Evolutionary conservation across 805 yeast genomes (phyloP).

Genomic region (Vanderwaltozyma verrucispora): DNA sequence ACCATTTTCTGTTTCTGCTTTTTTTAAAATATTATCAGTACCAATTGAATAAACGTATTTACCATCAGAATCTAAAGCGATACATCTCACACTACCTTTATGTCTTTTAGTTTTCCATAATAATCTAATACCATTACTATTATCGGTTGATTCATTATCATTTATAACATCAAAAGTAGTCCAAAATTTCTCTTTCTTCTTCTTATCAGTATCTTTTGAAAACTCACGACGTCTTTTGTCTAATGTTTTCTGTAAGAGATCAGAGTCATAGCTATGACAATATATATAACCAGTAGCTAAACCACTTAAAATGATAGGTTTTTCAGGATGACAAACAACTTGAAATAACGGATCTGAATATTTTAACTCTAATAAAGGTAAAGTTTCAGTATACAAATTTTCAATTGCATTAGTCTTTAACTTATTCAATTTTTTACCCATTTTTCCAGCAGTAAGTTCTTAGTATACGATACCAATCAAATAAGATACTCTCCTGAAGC

Average conservation of each 20-base stretch:
- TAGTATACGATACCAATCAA: background rate
- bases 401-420: slow-evolving; percentile 12
- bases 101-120: slow-evolving; percentile 86
- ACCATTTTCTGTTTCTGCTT: slow-evolving; percentile 62
- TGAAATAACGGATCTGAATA: slow-evolving; percentile 63
- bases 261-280: slow-evolving; percentile 48
- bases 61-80: slow-evolving; percentile 46
- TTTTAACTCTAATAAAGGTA: slow-evolving; percentile 30
- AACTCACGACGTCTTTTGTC: slow-evolving; percentile 6
- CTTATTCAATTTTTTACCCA: slow-evolving; percentile 8
- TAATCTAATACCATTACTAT: slow-evolving; percentile 22
- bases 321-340: slow-evolving; percentile 66
- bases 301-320: slow-evolving; percentile 56
- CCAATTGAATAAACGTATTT: slow-evolving; percentile 60
- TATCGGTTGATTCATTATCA: slow-evolving; percentile 13
- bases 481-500: too few relatives aligned
- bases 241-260: slow-evolving; percentile 29
- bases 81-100: slow-evolving; percentile 74
- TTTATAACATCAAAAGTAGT: slow-evolving; percentile 16
- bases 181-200: slow-evolving; percentile 36
- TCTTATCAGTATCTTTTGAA: slow-evolving; percentile 22
- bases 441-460: background rate
- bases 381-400: slow-evolving; percentile 4
- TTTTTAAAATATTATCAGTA: slow-evolving; percentile 67
- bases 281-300: slow-evolving; percentile 73